phyloP scores from a whole-genome alignment of 1,284 basidiomycete genomes.

The Peniophora sp. region DNA sequence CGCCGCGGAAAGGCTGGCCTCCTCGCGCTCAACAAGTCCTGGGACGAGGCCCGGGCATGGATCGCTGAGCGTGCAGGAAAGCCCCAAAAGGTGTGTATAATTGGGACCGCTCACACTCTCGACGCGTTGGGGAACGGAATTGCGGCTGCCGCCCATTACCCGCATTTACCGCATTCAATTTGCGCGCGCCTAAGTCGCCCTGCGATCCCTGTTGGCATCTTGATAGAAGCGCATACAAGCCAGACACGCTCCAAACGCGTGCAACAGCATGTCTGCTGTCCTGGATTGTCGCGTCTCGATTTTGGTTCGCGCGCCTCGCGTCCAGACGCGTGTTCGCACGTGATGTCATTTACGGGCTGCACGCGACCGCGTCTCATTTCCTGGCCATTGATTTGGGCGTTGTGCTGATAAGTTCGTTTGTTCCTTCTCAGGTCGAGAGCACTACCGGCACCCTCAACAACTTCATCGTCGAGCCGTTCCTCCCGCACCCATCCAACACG shows the following conservation, averaged over 20 bases:
- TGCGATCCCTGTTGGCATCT: neutral
- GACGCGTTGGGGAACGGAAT: no score
- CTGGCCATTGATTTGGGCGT: slow-evolving; percentile 2
- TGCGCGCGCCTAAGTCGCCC: neutral
- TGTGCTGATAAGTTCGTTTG: neutral
- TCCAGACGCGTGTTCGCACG: slow-evolving; percentile 3
- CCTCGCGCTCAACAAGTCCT: slow-evolving; percentile 89
- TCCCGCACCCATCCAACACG: slow-evolving; percentile 88
- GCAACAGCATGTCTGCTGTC: neutral
- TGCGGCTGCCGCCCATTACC: neutral
- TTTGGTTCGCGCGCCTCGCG: neutral
- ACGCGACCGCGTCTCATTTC: neutral
- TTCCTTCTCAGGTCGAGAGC: slow-evolving; percentile 72
- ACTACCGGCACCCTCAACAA: slow-evolving; percentile 93
- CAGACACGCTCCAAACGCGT: neutral
- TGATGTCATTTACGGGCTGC: neutral
- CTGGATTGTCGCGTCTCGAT: slow-evolving; percentile 2
- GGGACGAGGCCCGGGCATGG: slow-evolving; percentile 84
- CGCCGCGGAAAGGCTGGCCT: slow-evolving; percentile 97
- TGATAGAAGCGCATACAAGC: neutral
- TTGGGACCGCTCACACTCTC: neutral
- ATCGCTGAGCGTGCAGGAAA: slow-evolving; percentile 89
- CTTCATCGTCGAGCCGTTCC: slow-evolving; percentile 98
- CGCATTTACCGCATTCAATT: neutral
- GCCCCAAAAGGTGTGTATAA: slow-evolving; percentile 67